Conservation (phyloP, 352 stramenopile genomes). For the Globisporangium apiculatum region DNA sequence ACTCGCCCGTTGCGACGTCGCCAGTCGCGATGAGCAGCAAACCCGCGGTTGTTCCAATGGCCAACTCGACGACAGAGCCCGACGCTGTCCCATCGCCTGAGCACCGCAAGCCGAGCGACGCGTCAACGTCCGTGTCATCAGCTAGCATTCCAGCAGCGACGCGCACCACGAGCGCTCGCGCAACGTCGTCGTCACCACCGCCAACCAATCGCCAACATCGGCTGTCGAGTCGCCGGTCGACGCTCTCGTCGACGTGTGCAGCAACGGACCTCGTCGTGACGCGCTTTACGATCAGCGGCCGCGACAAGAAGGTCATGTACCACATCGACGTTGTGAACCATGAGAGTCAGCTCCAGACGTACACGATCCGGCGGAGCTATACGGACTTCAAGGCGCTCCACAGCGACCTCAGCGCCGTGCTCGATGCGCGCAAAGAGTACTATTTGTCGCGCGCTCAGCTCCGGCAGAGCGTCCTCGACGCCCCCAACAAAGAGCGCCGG, state of each 20-base stretch:
- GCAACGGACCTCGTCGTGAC: constrained; percentile 61
- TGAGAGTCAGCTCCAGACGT: constrained; percentile 68
- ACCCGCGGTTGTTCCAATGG: not conserved
- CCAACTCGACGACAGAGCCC: constrained; percentile 1
- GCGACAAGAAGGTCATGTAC: constrained; percentile 84
- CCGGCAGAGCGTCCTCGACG: constrained; percentile 7
- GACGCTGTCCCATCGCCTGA: constrained; percentile 4
- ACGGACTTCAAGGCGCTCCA: constrained; percentile 80
- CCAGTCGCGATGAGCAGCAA: not conserved
- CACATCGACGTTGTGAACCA: constrained; percentile 78
- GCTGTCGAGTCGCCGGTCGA: constrained; percentile 34
- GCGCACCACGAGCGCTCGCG: not conserved
- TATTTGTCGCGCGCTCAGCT: constrained; percentile 18
- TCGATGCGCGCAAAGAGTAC: constrained; percentile 56
- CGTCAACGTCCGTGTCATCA: not conserved
- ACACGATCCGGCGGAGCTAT: constrained; percentile 83
- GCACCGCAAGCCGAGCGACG: constrained; percentile 15
- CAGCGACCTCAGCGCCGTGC: constrained; percentile 49
- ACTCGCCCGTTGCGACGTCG: constrained; percentile 4
- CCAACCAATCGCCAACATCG: constrained; percentile 1
- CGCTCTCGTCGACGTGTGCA: constrained; percentile 23
- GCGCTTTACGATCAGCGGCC: constrained; percentile 55
- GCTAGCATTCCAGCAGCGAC: constrained; percentile 9
- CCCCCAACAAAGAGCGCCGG: constrained; percentile 9
- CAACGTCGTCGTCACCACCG: constrained; percentile 1